Base-by-base conservation (phyloP, 139 green algal species). In the Chlamydomonas applanata region DNA sequence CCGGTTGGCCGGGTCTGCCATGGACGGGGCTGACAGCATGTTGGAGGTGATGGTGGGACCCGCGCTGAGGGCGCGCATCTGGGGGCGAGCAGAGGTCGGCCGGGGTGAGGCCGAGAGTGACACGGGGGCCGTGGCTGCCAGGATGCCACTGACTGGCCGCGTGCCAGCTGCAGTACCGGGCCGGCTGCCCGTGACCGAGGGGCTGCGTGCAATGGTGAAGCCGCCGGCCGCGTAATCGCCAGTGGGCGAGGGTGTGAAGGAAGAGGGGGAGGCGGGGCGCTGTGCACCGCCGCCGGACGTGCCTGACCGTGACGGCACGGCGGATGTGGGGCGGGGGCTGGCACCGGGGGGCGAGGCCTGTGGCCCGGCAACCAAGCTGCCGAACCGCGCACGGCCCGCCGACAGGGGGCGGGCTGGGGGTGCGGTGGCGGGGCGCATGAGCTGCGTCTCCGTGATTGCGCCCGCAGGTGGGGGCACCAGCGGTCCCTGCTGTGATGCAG, bases 51-150 rank as follows among this genome's bases (percentile, higher is more conserved):
- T 17, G 9, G 62, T 69, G 33, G 62, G 62, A 3, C 59, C 59
- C 4, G 59, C 59, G 25, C 59, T 66, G 11, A 66, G 59, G 11
- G 59, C 59, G 20, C 59, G 59, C 59, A 66, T 35, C n/a, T 35
- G 59, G 11, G 25, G 20, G n/a, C 59, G 59, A 3, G 59, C 59
- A 4, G 59, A 35, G 25, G 11, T 19, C 4, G 59, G 59, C 20
- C 59, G 59, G 7, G 59, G 59, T 27, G 59, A 66, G n/a, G 25
- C 59, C 11, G 59, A 20, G n/a, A 66, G 27, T 14, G 59, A 66
- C 25, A 66, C 59, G 24, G 59, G 59, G 4, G 59, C 59, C 16
- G 59, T 66, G 25, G 59, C 59, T 36, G 59, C 59, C n/a, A 66
- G 53, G 4, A 61, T 22, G 14, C 53, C 53, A 49, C 40, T 49